Evolutionary conservation across 2,329 filamentous ascomycete species (phyloP).

Genomic region (Amauroascus niger): DNA sequence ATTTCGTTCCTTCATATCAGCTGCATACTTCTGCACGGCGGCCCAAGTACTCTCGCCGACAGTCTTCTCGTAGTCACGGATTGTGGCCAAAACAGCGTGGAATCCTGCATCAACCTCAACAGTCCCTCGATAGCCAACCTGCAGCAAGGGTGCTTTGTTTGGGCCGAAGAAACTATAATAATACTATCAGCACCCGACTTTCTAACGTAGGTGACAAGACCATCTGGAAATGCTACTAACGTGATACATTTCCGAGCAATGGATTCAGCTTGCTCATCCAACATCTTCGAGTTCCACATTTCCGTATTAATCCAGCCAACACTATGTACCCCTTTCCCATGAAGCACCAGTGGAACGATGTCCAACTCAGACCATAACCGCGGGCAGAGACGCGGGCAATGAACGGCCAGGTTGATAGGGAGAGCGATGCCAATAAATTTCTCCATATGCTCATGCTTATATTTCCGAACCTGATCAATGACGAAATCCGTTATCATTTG

Average conservation of each 20-base stretch:
- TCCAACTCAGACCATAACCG: constrained; percentile 68
- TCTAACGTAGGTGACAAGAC: neutral
- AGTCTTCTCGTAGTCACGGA: constrained; percentile 51
- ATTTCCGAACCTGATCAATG: constrained; percentile 47
- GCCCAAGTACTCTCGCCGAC: constrained; percentile 56
- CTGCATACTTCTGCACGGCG: constrained; percentile 53
- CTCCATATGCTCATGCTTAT: constrained; percentile 55
- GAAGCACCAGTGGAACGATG: constrained; percentile 60
- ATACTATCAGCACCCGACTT: neutral
- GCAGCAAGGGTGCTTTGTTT: constrained; percentile 56
- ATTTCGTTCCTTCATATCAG: constrained; percentile 53
- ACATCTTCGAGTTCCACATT: constrained; percentile 48
- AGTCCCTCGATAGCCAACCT: constrained; percentile 55
- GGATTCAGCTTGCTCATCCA: constrained; percentile 73
- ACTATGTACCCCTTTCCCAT: constrained; percentile 24
- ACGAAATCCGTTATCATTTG: constrained; percentile 52
- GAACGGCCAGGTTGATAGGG: constrained; percentile 48
- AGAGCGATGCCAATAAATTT: constrained; percentile 71
- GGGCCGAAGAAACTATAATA: constrained; percentile 58
- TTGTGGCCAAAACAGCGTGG: constrained; percentile 50
- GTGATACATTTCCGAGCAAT: constrained; percentile 70
- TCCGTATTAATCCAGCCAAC: constrained; percentile 21
- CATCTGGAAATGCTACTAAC: constrained; percentile 37
- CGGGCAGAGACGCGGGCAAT: constrained; percentile 57
- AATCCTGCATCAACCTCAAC: constrained; percentile 63